Evolutionary conservation across 345 rosid species (phyloP), one percentile per base, ranked within the genome.

Genomic region (Punica granatum): DNA sequence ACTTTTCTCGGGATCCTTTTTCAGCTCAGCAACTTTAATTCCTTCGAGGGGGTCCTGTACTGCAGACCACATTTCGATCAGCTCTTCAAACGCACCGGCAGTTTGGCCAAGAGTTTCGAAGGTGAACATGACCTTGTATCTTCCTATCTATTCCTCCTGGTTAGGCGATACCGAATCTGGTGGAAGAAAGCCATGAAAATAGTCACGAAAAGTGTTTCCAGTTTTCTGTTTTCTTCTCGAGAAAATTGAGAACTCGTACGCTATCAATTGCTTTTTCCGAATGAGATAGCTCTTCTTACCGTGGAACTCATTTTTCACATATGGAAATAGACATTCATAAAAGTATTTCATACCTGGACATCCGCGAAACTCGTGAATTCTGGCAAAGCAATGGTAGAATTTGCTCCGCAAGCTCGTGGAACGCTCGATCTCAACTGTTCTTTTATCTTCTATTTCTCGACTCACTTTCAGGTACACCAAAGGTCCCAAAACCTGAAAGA

Each of bases 11-110:
- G 41, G 5, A 63, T 35, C 0, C 42, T 70, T n/a, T n/a, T 73
- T 77, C 84, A 86, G 88, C 80, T 84, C 28, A 74, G 86, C 79
- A 84, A 82, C 75, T 86, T 54, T 77, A 71, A 75, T 72, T 84
- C 92, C 49, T 84, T 84, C 44, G 89, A 86, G 60, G 92, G 92
- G 32, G 92, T 86, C 41, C 74, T 86, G 36, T 84, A 84, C 72
- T 86, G 92, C 82, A 79, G 84, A 64, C 92, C 88, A 64, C 92
- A 86, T 66, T 86, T 56, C 69, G 85, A 86, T 72, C 92, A 86
- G 76, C 78, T 82, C 49, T 84, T 86, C 84, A 86, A 86, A 77
- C 75, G 84, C 79, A 81, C 92, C 25, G 87, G 89, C 69, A 84
- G 88, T 71, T 70, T 86, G 19, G 83, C 77, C 48, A 84, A 86